phyloP scores from a whole-genome alignment of 768 basidiomycete genomes.

The Boletus bicolor region DNA sequence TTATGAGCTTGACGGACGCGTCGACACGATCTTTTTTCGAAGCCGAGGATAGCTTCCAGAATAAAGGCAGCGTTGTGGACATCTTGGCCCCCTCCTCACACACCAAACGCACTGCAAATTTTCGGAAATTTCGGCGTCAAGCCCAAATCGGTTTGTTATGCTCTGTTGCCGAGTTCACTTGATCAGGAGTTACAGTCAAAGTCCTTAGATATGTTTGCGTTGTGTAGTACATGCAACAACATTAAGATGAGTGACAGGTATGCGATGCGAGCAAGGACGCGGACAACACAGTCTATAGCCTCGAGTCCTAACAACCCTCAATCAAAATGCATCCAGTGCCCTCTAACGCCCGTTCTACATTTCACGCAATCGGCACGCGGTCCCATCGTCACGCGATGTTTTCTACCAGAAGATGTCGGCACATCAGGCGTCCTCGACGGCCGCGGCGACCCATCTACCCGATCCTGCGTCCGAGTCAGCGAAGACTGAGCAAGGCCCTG shows the following conservation, averaged over 20 bases:
- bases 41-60: conserved; percentile 88
- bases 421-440: conserved; percentile 12
- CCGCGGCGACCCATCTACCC: conserved; percentile 15
- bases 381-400: conserved; percentile 64
- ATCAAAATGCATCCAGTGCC: conserved; percentile 70
- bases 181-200: not conserved
- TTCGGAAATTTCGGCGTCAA: not conserved
- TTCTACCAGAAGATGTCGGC: conserved; percentile 26
- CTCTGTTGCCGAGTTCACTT: conserved; percentile 12
- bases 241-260: conserved; percentile 1
- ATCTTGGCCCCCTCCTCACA: conserved; percentile 34
- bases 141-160: conserved; percentile 25
- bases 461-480: conserved; percentile 10
- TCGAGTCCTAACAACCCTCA: conserved; percentile 21
- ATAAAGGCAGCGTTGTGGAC: conserved; percentile 87
- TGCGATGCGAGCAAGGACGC: not conserved
- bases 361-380: conserved; percentile 67
- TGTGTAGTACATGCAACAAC: conserved; percentile 2
- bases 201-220: not conserved
- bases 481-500: not conserved
- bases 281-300: not conserved
- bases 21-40: conserved; percentile 77
- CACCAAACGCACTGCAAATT: conserved; percentile 1
- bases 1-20: conserved; percentile 81
- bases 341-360: conserved; percentile 61